A percentile compares a stretch with the other conserved stretches of the same genome.
Conservation (phyloP, 2,329 filamentous ascomycete species). For the Colletotrichum tamarilloi region DNA sequence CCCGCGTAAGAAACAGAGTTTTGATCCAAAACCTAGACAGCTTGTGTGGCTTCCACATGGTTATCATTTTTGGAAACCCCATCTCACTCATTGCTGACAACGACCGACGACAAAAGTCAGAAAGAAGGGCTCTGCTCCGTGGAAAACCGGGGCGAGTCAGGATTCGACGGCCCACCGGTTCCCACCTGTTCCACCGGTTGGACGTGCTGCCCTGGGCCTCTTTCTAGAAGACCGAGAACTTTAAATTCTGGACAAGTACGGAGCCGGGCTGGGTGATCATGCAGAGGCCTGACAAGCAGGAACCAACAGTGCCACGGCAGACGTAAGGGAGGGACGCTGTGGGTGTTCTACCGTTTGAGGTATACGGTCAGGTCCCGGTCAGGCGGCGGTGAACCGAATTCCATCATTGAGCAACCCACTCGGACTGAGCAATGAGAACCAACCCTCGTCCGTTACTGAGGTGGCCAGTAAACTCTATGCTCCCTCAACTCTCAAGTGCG, state of each 20-base stretch:
- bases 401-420: background rate
- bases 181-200: slow-evolving; percentile 30
- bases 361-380: slow-evolving; percentile 33
- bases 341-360: slow-evolving; percentile 27
- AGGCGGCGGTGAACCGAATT: slow-evolving; percentile 16
- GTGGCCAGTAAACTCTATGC: background rate
- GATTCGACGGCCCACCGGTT: slow-evolving; percentile 27
- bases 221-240: slow-evolving; percentile 33
- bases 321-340: background rate
- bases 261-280: slow-evolving; percentile 27
- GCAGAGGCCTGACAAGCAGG: slow-evolving; percentile 32
- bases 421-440: background rate
- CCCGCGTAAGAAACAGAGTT: slow-evolving; percentile 32
- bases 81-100: slow-evolving; percentile 31
- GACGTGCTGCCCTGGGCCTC: slow-evolving; percentile 9
- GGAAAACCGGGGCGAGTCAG: slow-evolving; percentile 25
- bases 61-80: slow-evolving; percentile 33
- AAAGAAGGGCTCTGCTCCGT: slow-evolving; percentile 31
- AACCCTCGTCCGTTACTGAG: background rate
- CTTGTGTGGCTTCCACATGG: slow-evolving; percentile 35
- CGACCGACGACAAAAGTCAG: slow-evolving; percentile 13
- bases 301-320: slow-evolving; percentile 21
- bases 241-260: slow-evolving; percentile 22
- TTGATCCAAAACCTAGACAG: slow-evolving; percentile 26
- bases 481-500: background rate